These are phyloP conservation scores for Tylopilus balloui DNA, from an alignment of 768 basidiomycete genomes.

Conservation along the genomic window DNA sequence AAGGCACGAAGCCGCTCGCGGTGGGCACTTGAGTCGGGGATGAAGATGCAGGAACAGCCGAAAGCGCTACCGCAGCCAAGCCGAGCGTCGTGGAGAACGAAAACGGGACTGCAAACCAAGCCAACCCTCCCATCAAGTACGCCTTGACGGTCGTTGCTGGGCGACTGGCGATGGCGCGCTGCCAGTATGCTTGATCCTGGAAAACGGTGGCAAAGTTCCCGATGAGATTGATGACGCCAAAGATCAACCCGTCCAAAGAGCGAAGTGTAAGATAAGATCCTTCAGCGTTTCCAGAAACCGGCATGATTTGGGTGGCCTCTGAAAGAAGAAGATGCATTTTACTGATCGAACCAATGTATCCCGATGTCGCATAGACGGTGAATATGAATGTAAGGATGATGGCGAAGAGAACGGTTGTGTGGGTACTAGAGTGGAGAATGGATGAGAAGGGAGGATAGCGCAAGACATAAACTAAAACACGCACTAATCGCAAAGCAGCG, in stretches of 20 bases:
- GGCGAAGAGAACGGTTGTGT: constrained; percentile 80
- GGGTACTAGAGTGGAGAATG: constrained; percentile 49
- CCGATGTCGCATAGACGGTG: constrained; percentile 76
- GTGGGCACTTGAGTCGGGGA: constrained; percentile 36
- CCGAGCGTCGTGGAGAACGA: constrained; percentile 85
- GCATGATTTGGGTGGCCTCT: constrained; percentile 47
- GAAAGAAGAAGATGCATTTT: constrained; percentile 78
- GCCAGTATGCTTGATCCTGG: constrained; percentile 82
- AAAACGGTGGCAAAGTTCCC: constrained; percentile 75
- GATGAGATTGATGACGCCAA: constrained; percentile 83
- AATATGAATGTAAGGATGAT: constrained; percentile 78
- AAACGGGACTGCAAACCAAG: constrained; percentile 92
- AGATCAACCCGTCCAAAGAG: constrained; percentile 72
- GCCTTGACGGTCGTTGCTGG: constrained; percentile 87
- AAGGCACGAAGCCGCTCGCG: constrained; percentile 46
- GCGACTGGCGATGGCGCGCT: constrained; percentile 82
- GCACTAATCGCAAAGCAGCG: constrained; percentile 81
- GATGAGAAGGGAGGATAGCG: background rate
- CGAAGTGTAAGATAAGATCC: constrained; percentile 85
- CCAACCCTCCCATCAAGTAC: constrained; percentile 82
- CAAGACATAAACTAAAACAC: constrained; percentile 26
- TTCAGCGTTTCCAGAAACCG: constrained; percentile 76
- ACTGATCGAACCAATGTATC: constrained; percentile 71
- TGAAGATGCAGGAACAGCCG: constrained; percentile 34
- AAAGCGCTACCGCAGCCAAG: constrained; percentile 79